Evolutionary conservation across 179 eudicot genomes (phyloP).

Genomic region (Beta corolliflora): DNA sequence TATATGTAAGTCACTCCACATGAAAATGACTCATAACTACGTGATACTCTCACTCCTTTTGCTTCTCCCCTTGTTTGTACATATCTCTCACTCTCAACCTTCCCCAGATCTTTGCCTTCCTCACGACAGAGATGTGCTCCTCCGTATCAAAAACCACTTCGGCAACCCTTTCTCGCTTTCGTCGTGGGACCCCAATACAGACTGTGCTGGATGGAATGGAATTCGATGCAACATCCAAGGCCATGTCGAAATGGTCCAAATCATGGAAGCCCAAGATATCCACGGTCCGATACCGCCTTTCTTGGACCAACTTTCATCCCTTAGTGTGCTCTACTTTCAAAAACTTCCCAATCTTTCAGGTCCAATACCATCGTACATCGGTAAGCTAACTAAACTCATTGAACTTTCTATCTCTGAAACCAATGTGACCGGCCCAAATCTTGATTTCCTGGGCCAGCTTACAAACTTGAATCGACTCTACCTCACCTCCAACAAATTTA

Average conservation of each 20-base stretch:
- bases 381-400: conserved; percentile 15
- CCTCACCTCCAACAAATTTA: no score
- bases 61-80: no score
- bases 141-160: no score
- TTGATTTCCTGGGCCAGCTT: conserved; percentile 16
- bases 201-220: conserved; percentile 21
- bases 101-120: no score
- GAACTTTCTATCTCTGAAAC: not conserved
- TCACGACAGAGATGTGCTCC: no score
- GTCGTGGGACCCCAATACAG: conserved; percentile 18
- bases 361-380: conserved; percentile 15
- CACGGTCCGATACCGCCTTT: conserved; percentile 15
- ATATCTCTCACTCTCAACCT: no score
- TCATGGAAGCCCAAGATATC: not conserved
- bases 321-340: not conserved
- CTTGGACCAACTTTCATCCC: conserved; percentile 11
- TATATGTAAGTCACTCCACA: no score
- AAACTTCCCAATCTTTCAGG: conserved; percentile 12
- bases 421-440: conserved; percentile 20
- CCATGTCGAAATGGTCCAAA: not conserved
- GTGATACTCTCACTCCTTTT: no score
- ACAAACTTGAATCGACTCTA: conserved; percentile 2
- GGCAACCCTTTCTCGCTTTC: not conserved
- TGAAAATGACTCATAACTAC: no score
- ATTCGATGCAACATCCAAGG: conserved; percentile 18